Evolutionary conservation across 192 early-diverging fungal genomes (phyloP).

Genomic region (Podila horticola): DNA sequence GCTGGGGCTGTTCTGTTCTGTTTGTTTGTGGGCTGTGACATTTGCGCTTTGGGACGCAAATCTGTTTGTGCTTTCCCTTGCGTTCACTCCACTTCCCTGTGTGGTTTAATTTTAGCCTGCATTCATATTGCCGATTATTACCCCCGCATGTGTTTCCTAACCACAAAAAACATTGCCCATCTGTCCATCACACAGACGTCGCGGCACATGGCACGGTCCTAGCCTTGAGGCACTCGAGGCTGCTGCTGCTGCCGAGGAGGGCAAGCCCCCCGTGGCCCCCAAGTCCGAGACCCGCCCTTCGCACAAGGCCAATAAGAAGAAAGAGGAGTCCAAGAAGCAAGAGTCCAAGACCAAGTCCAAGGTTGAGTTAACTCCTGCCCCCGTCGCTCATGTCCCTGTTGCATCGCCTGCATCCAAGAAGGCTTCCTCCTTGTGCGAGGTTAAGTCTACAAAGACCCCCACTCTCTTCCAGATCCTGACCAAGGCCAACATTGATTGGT

Average conservation of each 20-base stretch:
- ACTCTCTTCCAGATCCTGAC: constrained; percentile 75
- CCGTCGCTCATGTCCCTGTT: neutral
- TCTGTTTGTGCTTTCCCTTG: no score
- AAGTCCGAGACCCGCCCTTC: neutral
- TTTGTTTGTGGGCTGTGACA: neutral
- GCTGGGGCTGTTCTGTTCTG: neutral
- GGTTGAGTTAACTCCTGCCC: constrained; percentile 9
- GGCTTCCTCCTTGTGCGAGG: constrained; percentile 3
- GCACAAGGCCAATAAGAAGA: constrained; percentile 7
- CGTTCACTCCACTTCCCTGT: no score
- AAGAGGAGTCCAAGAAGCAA: constrained; percentile 2
- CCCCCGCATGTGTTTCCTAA: no score
- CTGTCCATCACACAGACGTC: constrained; percentile 23
- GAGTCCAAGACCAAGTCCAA: constrained; percentile 7
- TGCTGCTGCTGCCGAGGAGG: constrained; percentile 15
- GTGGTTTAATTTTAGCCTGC: no score
- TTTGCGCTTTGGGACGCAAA: neutral
- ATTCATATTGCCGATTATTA: no score
- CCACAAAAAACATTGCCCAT: neutral
- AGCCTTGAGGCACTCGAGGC: constrained; percentile 42
- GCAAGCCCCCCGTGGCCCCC: neutral
- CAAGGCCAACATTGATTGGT: constrained; percentile 80
- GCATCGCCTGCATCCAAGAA: constrained; percentile 3
- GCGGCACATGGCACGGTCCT: constrained; percentile 51
- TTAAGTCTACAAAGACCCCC: constrained; percentile 38